A percentile compares a stretch with the other conserved stretches of the same genome.
Conservation (phyloP, 768 basidiomycete genomes). For the Obba rivulosa region DNA sequence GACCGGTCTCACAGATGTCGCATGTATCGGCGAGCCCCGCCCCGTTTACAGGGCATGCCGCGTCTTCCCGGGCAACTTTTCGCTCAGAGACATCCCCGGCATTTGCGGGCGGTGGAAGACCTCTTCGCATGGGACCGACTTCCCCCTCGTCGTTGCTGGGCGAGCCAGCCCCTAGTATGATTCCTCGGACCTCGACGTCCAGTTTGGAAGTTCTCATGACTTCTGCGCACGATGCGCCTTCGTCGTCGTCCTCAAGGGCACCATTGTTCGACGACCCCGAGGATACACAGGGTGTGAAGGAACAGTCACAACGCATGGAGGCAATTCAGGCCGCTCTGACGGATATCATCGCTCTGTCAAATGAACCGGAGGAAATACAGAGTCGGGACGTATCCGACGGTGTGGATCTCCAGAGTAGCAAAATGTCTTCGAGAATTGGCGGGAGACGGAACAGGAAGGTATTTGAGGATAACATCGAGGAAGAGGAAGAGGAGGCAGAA, state of each 20-base stretch:
- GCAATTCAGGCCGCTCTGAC: conserved; percentile 95
- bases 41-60: no score
- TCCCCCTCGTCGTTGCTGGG: background rate
- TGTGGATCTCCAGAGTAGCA: conserved; percentile 4
- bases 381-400: conserved; percentile 8
- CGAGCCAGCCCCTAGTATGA: background rate
- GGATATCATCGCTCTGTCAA: conserved; percentile 88
- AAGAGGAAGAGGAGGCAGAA: conserved; percentile 37
- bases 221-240: conserved; percentile 45
- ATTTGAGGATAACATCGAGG: conserved; percentile 35
- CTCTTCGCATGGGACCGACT: conserved; percentile 2
- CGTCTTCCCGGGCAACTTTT: background rate
- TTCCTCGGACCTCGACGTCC: conserved; percentile 32
- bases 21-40: no score
- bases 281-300: conserved; percentile 55
- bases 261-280: conserved; percentile 82
- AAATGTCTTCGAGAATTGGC: background rate
- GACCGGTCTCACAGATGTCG: no score
- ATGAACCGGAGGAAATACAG: conserved; percentile 33
- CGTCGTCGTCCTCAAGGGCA: conserved; percentile 50
- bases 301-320: conserved; percentile 82
- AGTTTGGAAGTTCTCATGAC: conserved; percentile 86
- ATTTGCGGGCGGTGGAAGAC: conserved; percentile 2
- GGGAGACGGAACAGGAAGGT: conserved; percentile 7
- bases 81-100: conserved; percentile 18